A percentile compares a stretch with the other conserved stretches of the same genome.
phyloP scores from a whole-genome alignment of 2,329 filamentous ascomycete species.

The Neofusicoccum cordaticola region DNA sequence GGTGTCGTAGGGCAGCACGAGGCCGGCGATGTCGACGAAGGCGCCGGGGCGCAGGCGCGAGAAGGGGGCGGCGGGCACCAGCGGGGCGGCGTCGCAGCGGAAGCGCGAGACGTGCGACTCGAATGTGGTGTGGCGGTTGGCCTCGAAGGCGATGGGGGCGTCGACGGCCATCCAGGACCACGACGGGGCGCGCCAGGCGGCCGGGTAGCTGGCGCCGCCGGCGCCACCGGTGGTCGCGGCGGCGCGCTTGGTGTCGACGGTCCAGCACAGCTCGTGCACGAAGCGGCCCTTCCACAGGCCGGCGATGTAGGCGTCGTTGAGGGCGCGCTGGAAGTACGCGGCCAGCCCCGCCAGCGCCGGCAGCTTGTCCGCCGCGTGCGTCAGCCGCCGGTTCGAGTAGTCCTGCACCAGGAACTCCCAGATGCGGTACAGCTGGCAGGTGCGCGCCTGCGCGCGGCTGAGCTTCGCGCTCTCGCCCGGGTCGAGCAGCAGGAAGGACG shows the following conservation, averaged over 20 bases:
- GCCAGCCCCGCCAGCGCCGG: slow-evolving; percentile 19
- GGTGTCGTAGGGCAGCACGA: background rate
- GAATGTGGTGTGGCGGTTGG: slow-evolving; percentile 4
- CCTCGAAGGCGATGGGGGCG: slow-evolving; percentile 5
- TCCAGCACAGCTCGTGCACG: slow-evolving; percentile 15
- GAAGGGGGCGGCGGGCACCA: background rate
- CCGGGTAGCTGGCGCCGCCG: background rate
- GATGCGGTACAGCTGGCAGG: slow-evolving; percentile 4
- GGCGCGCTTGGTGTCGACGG: slow-evolving; percentile 8
- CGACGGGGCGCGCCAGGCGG: background rate
- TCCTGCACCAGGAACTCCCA: slow-evolving; percentile 3
- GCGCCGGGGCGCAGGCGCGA: background rate
- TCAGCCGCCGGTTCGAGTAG: slow-evolving; percentile 15
- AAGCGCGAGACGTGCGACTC: background rate
- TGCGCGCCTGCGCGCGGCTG: background rate
- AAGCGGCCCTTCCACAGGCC: slow-evolving; percentile 14
- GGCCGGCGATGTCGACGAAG: background rate
- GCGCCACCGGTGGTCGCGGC: background rate
- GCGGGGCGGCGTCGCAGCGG: background rate
- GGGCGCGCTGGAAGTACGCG: slow-evolving; percentile 1
- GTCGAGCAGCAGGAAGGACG: background rate
- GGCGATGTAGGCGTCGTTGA: slow-evolving; percentile 12
- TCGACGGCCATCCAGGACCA: slow-evolving; percentile 14
- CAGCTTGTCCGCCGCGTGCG: slow-evolving; percentile 17
- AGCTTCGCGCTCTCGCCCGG: background rate